A percentile compares a stretch with the other conserved stretches of the same genome.
Conservation (phyloP, 345 rosid genomes). For the Moringa oleifera region DNA sequence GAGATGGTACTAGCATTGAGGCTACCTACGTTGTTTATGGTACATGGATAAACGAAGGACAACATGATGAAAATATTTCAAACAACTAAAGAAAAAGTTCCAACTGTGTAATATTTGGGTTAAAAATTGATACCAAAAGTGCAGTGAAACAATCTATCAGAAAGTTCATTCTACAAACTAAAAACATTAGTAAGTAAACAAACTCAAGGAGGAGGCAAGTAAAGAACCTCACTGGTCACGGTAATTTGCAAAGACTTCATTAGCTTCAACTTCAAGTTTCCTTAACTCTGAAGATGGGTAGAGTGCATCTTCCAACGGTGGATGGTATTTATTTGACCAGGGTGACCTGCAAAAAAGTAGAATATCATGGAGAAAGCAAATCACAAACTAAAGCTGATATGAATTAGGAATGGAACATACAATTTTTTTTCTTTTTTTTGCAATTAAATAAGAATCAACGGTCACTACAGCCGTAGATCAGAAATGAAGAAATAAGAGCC, state of each 20-base stretch:
- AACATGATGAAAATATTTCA: too few species aligned
- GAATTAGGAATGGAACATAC: background rate
- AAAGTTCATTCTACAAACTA: too few species aligned
- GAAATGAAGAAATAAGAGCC: too few species aligned
- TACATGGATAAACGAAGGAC: background rate
- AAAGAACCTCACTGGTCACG: conserved; percentile 99
- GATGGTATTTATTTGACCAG: conserved; percentile 88
- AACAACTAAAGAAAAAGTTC: too few species aligned
- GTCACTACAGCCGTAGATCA: background rate
- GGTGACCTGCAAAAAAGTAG: conserved; percentile 61
- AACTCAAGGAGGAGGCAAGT: conserved; percentile 42
- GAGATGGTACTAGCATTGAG: too few species aligned
- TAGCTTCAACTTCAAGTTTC: conserved; percentile 89
- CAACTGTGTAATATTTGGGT: too few species aligned
- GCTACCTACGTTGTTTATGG: background rate
- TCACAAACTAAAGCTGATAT: background rate
- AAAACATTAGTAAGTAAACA: conserved; percentile 4
- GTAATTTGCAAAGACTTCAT: conserved; percentile 76
- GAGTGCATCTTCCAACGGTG: conserved; percentile 70
- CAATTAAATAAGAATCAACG: too few species aligned
- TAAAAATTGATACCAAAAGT: too few species aligned
- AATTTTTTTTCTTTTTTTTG: too few species aligned
- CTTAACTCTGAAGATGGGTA: conserved; percentile 75
- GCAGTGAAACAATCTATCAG: too few species aligned
- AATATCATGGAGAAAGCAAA: conserved; percentile 4